Conservation (phyloP, 345 rosid genomes). For the Euphorbia lathyris region DNA sequence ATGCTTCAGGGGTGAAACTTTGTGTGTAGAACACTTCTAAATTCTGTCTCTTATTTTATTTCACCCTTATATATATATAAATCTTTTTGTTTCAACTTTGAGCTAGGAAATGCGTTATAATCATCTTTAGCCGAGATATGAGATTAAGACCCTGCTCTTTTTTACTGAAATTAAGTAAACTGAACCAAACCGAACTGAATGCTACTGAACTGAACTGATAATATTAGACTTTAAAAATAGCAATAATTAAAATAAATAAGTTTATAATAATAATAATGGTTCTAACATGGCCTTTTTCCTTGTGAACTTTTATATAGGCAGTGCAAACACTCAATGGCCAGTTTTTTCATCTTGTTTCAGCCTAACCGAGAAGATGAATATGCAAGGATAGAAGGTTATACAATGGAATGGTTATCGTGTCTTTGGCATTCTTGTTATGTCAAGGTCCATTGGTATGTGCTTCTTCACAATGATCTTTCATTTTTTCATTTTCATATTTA, state of each 20-base stretch:
- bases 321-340: too few relatives aligned
- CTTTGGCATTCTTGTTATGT: slow-evolving; percentile 96
- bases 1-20: not conserved
- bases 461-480: not conserved
- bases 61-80: too few relatives aligned
- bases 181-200: too few relatives aligned
- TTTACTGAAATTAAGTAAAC: too few relatives aligned
- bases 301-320: too few relatives aligned
- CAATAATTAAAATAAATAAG: too few relatives aligned
- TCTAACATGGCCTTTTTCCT: too few relatives aligned
- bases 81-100: not conserved
- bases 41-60: not conserved
- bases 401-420: slow-evolving; percentile 98
- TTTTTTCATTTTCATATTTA: not conserved
- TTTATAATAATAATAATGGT: too few relatives aligned
- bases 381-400: slow-evolving; percentile 91
- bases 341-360: slow-evolving; percentile 37
- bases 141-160: too few relatives aligned
- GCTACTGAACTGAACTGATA: too few relatives aligned
- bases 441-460: slow-evolving; percentile 83
- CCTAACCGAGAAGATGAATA: slow-evolving; percentile 95
- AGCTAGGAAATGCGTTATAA: not conserved
- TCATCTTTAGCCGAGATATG: slow-evolving; percentile 1
- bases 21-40: not conserved
- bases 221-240: too few relatives aligned